Base-by-base conservation (phyloP, 164 flowering plant genomes). In the Magnolia sinica region DNA sequence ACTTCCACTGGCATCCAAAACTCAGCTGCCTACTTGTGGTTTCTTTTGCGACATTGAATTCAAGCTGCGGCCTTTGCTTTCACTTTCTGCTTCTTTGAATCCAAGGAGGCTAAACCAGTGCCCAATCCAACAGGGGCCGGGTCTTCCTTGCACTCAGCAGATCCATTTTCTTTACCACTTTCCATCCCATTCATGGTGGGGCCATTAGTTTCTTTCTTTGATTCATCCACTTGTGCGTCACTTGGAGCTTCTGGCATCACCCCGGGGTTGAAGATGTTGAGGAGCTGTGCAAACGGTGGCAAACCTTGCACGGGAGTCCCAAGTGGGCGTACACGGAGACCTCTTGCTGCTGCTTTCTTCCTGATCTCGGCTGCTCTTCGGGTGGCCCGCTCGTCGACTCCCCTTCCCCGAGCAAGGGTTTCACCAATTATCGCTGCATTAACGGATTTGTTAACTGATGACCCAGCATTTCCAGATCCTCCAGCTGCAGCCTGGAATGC, bases 281-380 rank as follows among this genome's bases (percentile, higher is more conserved):
- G 83, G 31, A 92, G 88, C 76, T 94, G 95, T 22, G 89, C 82
- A 10, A 89, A 77, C 2, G 88, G 93, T 22, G 96, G 91, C 80
- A 86, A 20, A 20, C 92, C 86, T 82, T 89, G 95, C 64, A 84
- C 91, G 3, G 94, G 93, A 77, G 86, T 89, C 77, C 92, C 93
- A 55, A 87, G 96, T 0, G 89, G 90, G 2, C 97, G 91, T 49
- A 87, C 82, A 71, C 83, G 76, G 24, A 92, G 91, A 9, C 97
- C 98, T 82, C 84, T 87, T 1, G 96, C 98, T 16, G 93, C 93
- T n/a, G 98, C 96, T 79, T 92, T 96, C 84, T 92, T 94, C 76
- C 93, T 83, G 9, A 79, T 92, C 73, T 90, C 98, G 59, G 93
- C 97, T 11, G 92, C 92, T 24, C 96, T 95, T 69, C 97, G 93